Percentiles rank a stretch among this genome's conserved stretches.
These are phyloP conservation scores for Pseudozyma hubeiensis DNA, from an alignment of 1,284 basidiomycete species.

Conservation along the genomic window DNA sequence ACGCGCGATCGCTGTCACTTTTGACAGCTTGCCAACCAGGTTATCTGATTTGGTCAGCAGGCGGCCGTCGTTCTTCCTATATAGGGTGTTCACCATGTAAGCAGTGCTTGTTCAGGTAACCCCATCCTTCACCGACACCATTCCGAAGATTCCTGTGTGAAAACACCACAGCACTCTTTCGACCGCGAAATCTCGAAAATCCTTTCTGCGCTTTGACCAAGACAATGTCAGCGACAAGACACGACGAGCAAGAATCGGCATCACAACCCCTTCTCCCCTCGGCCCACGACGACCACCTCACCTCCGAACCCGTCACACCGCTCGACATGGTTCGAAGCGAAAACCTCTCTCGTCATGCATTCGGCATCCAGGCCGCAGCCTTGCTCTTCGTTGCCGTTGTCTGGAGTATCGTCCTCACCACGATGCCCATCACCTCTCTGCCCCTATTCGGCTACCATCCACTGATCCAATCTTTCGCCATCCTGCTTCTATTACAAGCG, in stretches of 20 bases:
- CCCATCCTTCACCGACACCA: background rate
- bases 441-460: slow-evolving; percentile 63
- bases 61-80: background rate
- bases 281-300: background rate
- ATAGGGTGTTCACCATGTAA: background rate
- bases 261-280: slow-evolving; percentile 20
- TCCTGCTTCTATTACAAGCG: slow-evolving; percentile 52
- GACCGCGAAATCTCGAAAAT: no score
- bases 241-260: background rate
- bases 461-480: slow-evolving; percentile 48
- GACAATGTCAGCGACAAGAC: background rate
- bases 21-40: slow-evolving; percentile 4
- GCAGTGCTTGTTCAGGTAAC: background rate
- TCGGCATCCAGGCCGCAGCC: slow-evolving; percentile 24
- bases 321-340: slow-evolving; percentile 32
- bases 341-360: slow-evolving; percentile 13
- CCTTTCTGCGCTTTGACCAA: background rate
- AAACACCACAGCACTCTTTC: no score
- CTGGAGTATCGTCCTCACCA: slow-evolving; percentile 43
- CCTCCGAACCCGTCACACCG: background rate
- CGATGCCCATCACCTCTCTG: slow-evolving; percentile 24
- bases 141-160: no score
- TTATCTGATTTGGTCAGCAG: slow-evolving; percentile 17
- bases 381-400: slow-evolving; percentile 51
- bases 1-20: slow-evolving; percentile 1